Evolutionary conservation across 352 stramenopile species (phyloP).

Genomic region (Phytophthora pisi): DNA sequence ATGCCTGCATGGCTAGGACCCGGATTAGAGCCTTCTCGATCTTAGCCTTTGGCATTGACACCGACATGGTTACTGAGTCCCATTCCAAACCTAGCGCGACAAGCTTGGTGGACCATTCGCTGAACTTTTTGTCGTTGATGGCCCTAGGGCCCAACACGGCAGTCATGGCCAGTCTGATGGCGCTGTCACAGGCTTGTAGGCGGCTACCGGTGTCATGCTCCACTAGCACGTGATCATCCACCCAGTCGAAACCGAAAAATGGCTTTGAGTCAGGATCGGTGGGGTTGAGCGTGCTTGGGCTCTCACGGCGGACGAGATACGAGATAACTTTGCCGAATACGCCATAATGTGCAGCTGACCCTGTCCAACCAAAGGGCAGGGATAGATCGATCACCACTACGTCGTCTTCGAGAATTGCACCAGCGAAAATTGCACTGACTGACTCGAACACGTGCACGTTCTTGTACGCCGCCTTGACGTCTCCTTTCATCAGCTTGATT

Average conservation of each 20-base stretch:
- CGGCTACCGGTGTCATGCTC: background rate
- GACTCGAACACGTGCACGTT: background rate
- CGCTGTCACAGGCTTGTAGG: background rate
- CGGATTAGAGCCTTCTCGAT: constrained; percentile 11
- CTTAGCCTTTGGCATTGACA: constrained; percentile 20
- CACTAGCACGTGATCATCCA: background rate
- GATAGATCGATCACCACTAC: background rate
- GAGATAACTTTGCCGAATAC: background rate
- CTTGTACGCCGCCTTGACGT: background rate
- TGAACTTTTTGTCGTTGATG: background rate
- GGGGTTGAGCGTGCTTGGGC: background rate
- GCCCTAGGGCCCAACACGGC: background rate
- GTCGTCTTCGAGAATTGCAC: background rate
- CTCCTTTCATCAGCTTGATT: background rate
- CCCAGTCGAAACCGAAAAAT: background rate
- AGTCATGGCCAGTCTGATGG: background rate
- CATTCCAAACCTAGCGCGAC: constrained; percentile 10
- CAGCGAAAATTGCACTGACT: background rate
- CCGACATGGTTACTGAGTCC: background rate
- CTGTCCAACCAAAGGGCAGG: background rate
- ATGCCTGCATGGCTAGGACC: background rate
- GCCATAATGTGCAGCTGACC: background rate
- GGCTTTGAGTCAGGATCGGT: background rate
- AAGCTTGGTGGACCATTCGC: background rate
- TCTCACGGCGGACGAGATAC: background rate